These are phyloP conservation scores for Rhizopus microsporus DNA, from an alignment of 371 early-diverging fungal species.

Conservation along the genomic window DNA sequence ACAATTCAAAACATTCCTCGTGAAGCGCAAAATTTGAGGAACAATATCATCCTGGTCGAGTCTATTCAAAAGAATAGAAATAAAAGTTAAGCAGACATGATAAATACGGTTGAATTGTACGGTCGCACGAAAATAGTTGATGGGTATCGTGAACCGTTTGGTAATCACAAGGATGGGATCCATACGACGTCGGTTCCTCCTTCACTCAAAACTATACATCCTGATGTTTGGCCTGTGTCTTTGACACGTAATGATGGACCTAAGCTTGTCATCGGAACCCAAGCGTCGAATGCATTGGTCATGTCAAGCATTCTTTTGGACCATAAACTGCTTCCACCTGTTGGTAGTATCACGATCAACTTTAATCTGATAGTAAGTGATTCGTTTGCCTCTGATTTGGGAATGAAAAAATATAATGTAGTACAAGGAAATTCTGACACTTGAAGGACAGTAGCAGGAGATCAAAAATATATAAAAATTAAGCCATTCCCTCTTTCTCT, in stretches of 20 bases:
- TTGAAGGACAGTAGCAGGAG: no score
- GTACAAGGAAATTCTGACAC: no score
- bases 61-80: no score
- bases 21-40: background rate
- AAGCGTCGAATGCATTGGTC: conserved; percentile 11
- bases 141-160: conserved; percentile 13
- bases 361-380: background rate
- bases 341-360: conserved; percentile 5
- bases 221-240: conserved; percentile 12
- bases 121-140: conserved; percentile 22
- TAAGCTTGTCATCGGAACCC: conserved; percentile 15
- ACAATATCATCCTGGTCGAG: conserved; percentile 9
- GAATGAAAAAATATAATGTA: no score
- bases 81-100: conserved; percentile 25
- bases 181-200: conserved; percentile 5
- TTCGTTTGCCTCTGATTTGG: background rate
- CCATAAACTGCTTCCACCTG: conserved; percentile 1
- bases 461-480: no score
- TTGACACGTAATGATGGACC: conserved; percentile 5
- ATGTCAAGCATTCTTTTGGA: conserved; percentile 15
- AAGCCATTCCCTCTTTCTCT: no score
- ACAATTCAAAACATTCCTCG: conserved; percentile 17
- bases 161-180: conserved; percentile 8
- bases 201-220: conserved; percentile 2
- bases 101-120: conserved; percentile 31